These are phyloP conservation scores for Penicillium herquei DNA, from an alignment of 495 filamentous ascomycete species.

Conservation along the genomic window DNA sequence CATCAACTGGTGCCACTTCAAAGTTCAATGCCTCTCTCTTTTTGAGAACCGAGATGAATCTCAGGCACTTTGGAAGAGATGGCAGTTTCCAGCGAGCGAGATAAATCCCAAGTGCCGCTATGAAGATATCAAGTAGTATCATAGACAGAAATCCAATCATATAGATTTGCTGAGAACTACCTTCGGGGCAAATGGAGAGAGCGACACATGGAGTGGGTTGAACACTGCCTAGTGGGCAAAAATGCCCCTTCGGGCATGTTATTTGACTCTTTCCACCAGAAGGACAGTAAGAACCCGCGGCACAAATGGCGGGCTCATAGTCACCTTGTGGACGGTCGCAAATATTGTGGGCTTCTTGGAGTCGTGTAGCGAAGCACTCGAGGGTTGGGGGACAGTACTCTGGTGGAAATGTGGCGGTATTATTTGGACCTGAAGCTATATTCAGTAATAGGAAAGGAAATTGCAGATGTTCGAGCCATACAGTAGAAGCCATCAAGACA, in stretches of 20 bases:
- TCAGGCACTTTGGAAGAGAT: no score
- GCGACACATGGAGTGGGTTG: background rate
- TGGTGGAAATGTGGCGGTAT: background rate
- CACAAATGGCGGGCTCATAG: background rate
- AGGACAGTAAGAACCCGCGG: background rate
- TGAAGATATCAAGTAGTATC: no score
- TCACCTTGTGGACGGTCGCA: background rate
- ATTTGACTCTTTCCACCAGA: background rate
- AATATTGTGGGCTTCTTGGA: background rate
- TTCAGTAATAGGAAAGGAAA: background rate
- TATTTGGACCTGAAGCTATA: background rate
- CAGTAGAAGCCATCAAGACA: background rate
- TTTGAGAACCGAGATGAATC: no score
- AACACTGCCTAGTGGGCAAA: background rate
- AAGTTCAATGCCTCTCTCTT: no score
- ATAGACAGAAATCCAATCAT: no score
- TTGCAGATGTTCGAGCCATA: background rate
- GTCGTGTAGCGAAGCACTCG: background rate
- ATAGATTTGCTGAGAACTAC: background rate
- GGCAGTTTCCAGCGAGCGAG: no score
- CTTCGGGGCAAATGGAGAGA: background rate
- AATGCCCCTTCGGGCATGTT: background rate
- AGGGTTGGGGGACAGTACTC: background rate
- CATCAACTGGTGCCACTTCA: no score
- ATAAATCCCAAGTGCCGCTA: no score